phyloP scores from a whole-genome alignment of 305 asterid species.

The Stenogyne calaminthoides region DNA sequence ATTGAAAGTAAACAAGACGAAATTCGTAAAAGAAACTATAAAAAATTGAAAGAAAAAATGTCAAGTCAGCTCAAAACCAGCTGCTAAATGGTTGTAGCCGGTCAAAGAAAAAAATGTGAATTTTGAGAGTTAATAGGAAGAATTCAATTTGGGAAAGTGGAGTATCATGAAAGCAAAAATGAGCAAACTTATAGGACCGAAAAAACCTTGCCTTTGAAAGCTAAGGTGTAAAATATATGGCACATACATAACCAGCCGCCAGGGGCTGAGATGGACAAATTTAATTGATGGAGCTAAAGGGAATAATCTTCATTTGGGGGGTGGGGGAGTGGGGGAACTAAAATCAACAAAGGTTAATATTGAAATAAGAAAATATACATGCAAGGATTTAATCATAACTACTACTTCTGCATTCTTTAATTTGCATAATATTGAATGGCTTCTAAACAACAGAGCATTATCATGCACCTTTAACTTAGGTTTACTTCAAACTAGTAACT shows the following conservation, averaged over 20 bases:
- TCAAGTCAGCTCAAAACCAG: too few relatives aligned
- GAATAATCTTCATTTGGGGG: not conserved
- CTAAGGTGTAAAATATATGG: not conserved
- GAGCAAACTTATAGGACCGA: too few relatives aligned
- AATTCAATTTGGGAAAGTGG: too few relatives aligned
- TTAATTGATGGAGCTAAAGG: not conserved
- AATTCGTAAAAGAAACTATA: too few relatives aligned
- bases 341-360: not conserved
- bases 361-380: not conserved
- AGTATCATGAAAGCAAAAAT: too few relatives aligned
- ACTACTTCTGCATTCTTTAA: not conserved
- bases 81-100: too few relatives aligned
- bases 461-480: not conserved
- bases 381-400: not conserved
- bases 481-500: slow-evolving; percentile 8
- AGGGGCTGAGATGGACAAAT: not conserved
- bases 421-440: not conserved
- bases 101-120: too few relatives aligned
- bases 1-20: too few relatives aligned
- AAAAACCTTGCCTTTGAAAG: not conserved
- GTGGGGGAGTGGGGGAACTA: not conserved
- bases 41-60: too few relatives aligned
- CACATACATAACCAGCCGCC: not conserved
- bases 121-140: too few relatives aligned
- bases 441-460: not conserved